Percentiles rank a stretch among this genome's conserved stretches.
Evolutionary conservation across 805 yeast species (phyloP).

Genomic region (Metschnikowia continentalis): DNA sequence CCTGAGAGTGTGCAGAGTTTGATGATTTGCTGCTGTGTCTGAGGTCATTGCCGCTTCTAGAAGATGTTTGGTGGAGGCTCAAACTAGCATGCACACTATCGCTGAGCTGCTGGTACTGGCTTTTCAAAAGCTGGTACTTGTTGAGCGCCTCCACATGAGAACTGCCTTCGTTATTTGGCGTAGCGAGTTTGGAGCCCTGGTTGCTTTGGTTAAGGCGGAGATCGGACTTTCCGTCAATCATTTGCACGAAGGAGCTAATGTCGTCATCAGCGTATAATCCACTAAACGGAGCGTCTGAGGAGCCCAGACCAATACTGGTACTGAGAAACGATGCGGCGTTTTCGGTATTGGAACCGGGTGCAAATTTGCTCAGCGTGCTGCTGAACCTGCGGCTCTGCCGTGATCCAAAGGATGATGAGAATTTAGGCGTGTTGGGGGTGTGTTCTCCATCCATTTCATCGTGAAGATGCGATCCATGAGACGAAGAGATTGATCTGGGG

Average conservation of each 20-base stretch:
- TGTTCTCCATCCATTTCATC: constrained; percentile 28
- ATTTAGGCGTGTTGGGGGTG: constrained; percentile 48
- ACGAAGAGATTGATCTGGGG: constrained; percentile 37
- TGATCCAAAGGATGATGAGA: constrained; percentile 72
- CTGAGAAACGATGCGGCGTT: constrained; percentile 24
- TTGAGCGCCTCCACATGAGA: constrained; percentile 43
- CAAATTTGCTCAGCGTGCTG: constrained; percentile 21
- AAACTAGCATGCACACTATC: constrained; percentile 54
- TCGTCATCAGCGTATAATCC: constrained; percentile 54
- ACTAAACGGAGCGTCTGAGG: constrained; percentile 32
- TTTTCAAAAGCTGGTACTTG: constrained; percentile 49
- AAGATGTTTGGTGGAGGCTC: constrained; percentile 23
- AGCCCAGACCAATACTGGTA: constrained; percentile 35
- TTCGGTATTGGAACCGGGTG: constrained; percentile 19
- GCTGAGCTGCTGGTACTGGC: constrained; percentile 50
- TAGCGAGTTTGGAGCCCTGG: constrained; percentile 13
- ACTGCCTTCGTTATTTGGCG: constrained; percentile 17
- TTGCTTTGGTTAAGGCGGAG: constrained; percentile 32
- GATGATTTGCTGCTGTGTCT: constrained; percentile 6
- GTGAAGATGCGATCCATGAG: constrained; percentile 35
- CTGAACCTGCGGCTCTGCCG: constrained; percentile 50
- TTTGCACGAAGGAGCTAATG: constrained; percentile 63
- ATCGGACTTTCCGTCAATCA: constrained; percentile 64
- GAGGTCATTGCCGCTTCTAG: constrained; percentile 5
- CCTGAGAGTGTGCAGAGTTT: constrained; percentile 14